Evolutionary conservation across 768 basidiomycete species (phyloP).

Genomic region (Clitopilus hobsonii): DNA sequence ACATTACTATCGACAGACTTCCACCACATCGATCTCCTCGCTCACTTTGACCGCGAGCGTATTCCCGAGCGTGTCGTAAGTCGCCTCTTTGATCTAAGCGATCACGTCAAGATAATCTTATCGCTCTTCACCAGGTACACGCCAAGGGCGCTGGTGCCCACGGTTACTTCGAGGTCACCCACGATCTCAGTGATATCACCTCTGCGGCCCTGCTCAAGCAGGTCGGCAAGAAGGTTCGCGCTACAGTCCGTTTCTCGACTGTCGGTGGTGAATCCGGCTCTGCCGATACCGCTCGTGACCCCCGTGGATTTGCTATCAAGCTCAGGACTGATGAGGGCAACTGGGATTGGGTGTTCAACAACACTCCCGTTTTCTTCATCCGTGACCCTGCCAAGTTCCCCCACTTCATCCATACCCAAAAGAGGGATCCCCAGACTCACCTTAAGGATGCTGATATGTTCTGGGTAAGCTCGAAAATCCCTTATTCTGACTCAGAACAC

Average conservation of each 20-base stretch:
- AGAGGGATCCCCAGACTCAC: constrained; percentile 89
- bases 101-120: not conserved
- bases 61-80: constrained; percentile 91
- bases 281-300: constrained; percentile 90
- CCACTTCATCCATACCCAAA: constrained; percentile 93
- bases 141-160: constrained; percentile 93
- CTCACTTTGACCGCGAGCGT: constrained; percentile 92
- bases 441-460: constrained; percentile 84
- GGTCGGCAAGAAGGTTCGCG: constrained; percentile 62
- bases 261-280: constrained; percentile 88
- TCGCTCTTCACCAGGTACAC: constrained; percentile 58
- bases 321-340: constrained; percentile 89
- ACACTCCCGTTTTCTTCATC: constrained; percentile 90
- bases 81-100: constrained; percentile 7
- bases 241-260: constrained; percentile 89
- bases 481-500: not conserved
- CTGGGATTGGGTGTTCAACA: constrained; percentile 90
- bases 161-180: constrained; percentile 88
- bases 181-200: constrained; percentile 79
- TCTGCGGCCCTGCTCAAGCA: constrained; percentile 62
- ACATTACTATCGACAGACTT: constrained; percentile 48
- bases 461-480: constrained; percentile 58
- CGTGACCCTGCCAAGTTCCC: constrained; percentile 86
- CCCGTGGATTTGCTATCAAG: constrained; percentile 89
- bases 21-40: constrained; percentile 84